Conservation (phyloP, 306 rosid species). For the Rosa multiflora region DNA sequence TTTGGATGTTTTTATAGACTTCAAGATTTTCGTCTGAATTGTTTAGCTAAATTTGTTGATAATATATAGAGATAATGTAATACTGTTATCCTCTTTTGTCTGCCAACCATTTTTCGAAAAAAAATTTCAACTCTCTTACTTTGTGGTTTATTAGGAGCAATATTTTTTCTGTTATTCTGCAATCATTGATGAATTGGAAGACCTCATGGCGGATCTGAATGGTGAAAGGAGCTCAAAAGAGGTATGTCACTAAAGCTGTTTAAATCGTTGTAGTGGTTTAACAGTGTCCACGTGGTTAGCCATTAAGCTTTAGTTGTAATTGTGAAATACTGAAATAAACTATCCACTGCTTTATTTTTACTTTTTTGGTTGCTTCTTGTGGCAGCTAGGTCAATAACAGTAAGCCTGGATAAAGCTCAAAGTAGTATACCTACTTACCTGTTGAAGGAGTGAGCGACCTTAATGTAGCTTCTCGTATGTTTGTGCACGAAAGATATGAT, state of each 20-base stretch:
- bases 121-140: not conserved
- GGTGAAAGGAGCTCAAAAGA: constrained; percentile 23
- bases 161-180: constrained; percentile 60
- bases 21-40: not conserved
- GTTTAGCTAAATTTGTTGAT: not conserved
- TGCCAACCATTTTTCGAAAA: not conserved
- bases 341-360: not conserved
- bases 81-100: not conserved
- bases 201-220: constrained; percentile 50
- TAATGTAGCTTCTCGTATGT: not conserved
- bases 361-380: not conserved
- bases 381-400: not conserved
- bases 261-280: not conserved
- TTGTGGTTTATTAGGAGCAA: constrained; percentile 33
- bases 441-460: not conserved
- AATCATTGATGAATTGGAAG: constrained; percentile 66
- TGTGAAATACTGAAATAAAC: not conserved
- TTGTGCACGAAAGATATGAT: constrained; percentile 1
- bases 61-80: no score
- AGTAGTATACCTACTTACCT: not conserved
- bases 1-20: not conserved
- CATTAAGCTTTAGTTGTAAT: not conserved
- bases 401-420: not conserved
- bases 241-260: constrained; percentile 28
- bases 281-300: not conserved